Evolutionary conservation across 1,139 yeast genomes (phyloP), one percentile per base, ranked within the genome.

Genomic region (Kurtzmaniella natalensis): DNA sequence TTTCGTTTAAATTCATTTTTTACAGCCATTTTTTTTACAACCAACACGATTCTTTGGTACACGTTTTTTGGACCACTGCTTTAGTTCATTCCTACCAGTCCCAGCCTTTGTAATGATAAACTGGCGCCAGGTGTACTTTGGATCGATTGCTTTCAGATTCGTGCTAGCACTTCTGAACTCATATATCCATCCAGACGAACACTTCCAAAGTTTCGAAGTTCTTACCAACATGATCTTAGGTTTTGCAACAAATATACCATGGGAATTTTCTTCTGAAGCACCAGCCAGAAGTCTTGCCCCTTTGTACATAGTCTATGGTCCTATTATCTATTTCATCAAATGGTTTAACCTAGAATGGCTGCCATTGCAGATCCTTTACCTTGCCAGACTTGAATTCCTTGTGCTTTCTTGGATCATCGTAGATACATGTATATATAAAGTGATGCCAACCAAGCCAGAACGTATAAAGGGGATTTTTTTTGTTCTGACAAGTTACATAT

Each of bases 101-200:
- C n/a, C n/a, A n/a, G n/a, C n/a, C n/a, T n/a, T n/a, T n/a, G n/a
- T n/a, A 6, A 26, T 33, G 38, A 27, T 47, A 35, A 53, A 55
- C 46, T 70, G 84, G 85, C 56, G 78, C 42, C 47, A 48, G 17
- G 53, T 68, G 2, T 74, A 71, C 49, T 46, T 68, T 24, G 31
- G 58, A 15, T 57, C 72, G 24, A 67, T 77, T 16, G 61, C 67
- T 0, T 53, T 76, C 16, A 57, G 88, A 35, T 60, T 83, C 25
- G 59, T 74, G 20, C 63, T 87, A 31, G 79, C 86, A 0, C 54
- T 84, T 2, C 77, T 83, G 32, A 72, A 83, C 28, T 86, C 96
- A 1, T 94, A 94, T 53, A 80, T 94, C 32, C 99, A 94, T 47
- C 98, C 98, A 0, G 99, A 94, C 64, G 99, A 94, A 59, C 96